phyloP scores from a whole-genome alignment of 2,329 filamentous ascomycete genomes.

The Sclerotinia trifoliorum region DNA sequence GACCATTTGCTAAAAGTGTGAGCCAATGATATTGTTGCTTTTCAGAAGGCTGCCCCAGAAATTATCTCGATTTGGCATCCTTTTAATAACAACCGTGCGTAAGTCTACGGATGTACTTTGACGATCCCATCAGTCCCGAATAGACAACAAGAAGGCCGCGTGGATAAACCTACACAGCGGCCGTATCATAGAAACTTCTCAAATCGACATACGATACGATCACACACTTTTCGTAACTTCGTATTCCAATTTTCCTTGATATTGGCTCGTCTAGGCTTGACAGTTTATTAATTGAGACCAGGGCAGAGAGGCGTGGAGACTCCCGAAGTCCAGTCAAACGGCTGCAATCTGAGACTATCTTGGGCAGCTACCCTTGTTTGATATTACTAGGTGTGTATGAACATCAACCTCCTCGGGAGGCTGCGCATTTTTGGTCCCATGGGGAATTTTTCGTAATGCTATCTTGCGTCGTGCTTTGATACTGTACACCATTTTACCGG shows the following conservation, averaged over 20 bases:
- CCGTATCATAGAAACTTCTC: not conserved
- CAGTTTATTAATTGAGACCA: constrained; percentile 2
- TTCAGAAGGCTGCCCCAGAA: constrained; percentile 12
- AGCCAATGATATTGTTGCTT: constrained; percentile 17
- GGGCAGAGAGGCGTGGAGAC: constrained; percentile 10
- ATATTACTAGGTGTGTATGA: constrained; percentile 22
- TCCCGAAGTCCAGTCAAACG: constrained; percentile 28
- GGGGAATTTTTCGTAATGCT: constrained; percentile 7
- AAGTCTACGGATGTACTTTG: not conserved
- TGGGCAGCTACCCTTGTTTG: constrained; percentile 24
- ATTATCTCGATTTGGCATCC: constrained; percentile 9
- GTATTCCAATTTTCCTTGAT: not conserved
- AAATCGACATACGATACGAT: constrained; percentile 1
- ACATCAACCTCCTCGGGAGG: constrained; percentile 25
- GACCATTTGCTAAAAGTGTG: constrained; percentile 9
- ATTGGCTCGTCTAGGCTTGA: constrained; percentile 7
- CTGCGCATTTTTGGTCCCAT: constrained; percentile 23
- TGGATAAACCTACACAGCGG: not conserved
- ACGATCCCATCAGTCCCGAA: not conserved
- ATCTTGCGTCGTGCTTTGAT: constrained; percentile 19
- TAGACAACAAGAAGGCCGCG: constrained; percentile 14
- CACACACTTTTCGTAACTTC: not conserved
- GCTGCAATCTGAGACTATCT: constrained; percentile 25
- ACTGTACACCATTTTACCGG: constrained; percentile 9
- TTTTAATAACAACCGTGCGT: constrained; percentile 4